phyloP scores from a whole-genome alignment of 345 rosid genomes.

The Murraya koenigii region DNA sequence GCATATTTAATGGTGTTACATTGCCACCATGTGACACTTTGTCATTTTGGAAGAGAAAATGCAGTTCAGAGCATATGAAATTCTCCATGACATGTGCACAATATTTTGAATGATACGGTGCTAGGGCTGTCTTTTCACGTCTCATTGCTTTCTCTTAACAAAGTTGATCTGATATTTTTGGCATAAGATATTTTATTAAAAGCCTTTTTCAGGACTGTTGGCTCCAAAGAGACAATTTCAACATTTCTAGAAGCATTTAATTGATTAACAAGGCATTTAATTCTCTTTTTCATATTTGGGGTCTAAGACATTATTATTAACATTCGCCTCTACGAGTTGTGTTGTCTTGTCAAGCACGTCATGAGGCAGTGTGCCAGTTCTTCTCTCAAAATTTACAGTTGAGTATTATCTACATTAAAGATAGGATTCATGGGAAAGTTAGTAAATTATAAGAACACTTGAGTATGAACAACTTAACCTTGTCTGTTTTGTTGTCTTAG shows the following conservation, averaged over 20 bases:
- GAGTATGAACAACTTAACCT: background rate
- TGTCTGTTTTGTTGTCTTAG: background rate
- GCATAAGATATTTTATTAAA: background rate
- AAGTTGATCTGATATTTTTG: background rate
- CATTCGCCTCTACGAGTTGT: background rate
- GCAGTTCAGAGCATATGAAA: background rate
- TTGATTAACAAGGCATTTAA: background rate
- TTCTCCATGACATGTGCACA: background rate
- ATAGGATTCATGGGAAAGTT: background rate
- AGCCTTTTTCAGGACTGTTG: background rate
- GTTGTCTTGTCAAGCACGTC: background rate
- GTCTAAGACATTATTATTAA: background rate
- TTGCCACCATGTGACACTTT: background rate
- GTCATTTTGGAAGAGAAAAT: background rate
- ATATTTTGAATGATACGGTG: background rate
- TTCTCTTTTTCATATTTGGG: background rate
- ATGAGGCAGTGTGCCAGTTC: background rate
- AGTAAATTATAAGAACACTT: background rate
- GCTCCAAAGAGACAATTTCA: background rate
- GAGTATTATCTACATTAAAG: background rate
- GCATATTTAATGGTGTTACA: background rate
- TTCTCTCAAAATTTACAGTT: background rate
- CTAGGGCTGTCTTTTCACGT: background rate
- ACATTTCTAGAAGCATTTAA: background rate
- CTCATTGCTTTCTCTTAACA: background rate